These are phyloP conservation scores for Bimuria novae-zelandiae DNA, from an alignment of 2,329 filamentous ascomycete species.

Conservation along the genomic window DNA sequence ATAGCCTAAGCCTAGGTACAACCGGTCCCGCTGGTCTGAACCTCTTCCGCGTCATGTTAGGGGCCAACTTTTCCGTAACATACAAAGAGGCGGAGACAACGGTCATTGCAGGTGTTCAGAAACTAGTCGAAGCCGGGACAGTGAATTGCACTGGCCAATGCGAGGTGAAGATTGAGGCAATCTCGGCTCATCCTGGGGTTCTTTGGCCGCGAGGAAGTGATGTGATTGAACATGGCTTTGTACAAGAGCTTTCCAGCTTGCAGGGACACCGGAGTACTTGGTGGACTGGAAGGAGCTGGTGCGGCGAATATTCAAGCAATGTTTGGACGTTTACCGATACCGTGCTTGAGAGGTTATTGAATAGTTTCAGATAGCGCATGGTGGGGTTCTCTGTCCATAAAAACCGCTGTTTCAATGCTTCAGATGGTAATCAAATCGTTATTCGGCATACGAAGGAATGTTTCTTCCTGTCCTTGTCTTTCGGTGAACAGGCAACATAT, in stretches of 20 bases:
- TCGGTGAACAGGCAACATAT: background rate
- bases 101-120: background rate
- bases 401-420: background rate
- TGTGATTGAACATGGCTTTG: slow-evolving; percentile 20
- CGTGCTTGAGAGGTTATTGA: slow-evolving; percentile 20
- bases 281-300: slow-evolving; percentile 26
- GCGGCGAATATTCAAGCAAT: slow-evolving; percentile 24
- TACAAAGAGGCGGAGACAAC: background rate
- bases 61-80: background rate
- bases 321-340: slow-evolving; percentile 29
- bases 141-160: background rate
- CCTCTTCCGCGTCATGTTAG: background rate
- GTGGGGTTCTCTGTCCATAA: background rate
- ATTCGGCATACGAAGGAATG: background rate
- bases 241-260: slow-evolving; percentile 24
- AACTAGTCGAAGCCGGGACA: background rate
- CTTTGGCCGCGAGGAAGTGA: slow-evolving; percentile 4
- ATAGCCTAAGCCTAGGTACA: slow-evolving; percentile 13
- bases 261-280: slow-evolving; percentile 26
- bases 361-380: background rate
- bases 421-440: background rate
- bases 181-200: background rate
- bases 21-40: slow-evolving; percentile 20
- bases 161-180: background rate
- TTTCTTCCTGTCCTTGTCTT: background rate